These are phyloP conservation scores for Neodidymelliopsis sp. DNA, from an alignment of 2,329 filamentous ascomycete species.

Conservation along the genomic window DNA sequence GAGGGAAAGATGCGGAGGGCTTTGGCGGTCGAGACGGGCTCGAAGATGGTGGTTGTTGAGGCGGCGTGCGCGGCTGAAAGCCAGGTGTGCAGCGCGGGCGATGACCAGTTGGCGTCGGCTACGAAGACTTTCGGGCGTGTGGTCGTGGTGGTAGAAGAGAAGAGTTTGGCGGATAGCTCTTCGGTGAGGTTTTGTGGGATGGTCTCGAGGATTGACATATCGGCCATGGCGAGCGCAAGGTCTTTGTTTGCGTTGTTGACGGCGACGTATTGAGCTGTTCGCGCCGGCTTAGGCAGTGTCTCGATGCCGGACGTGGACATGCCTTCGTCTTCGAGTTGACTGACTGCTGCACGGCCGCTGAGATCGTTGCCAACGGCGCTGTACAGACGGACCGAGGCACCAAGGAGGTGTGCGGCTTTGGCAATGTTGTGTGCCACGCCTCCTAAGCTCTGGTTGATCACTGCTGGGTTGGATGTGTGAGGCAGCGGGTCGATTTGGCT, in stretches of 20 bases:
- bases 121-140: conserved; percentile 75
- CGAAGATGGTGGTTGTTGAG: conserved; percentile 69
- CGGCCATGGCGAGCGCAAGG: conserved; percentile 91
- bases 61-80: conserved; percentile 64
- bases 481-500: conserved; percentile 58
- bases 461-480: conserved; percentile 85
- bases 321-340: conserved; percentile 68
- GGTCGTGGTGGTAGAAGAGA: conserved; percentile 15
- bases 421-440: conserved; percentile 95
- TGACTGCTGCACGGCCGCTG: conserved; percentile 76
- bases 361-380: conserved; percentile 83
- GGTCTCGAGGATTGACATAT: conserved; percentile 82
- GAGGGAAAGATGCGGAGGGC: conserved; percentile 70
- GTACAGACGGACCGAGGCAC: conserved; percentile 73
- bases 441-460: conserved; percentile 82
- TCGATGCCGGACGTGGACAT: conserved; percentile 71
- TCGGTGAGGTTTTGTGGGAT: conserved; percentile 37
- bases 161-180: conserved; percentile 23
- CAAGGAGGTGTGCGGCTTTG: conserved; percentile 76
- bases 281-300: conserved; percentile 53
- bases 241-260: conserved; percentile 85
- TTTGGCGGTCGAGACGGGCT: conserved; percentile 88
- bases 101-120: conserved; percentile 86
- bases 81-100: conserved; percentile 71
- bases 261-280: conserved; percentile 91